Evolutionary conservation across 176 grass and related monocot species (phyloP).

Genomic region (Tuctoria greenei): DNA sequence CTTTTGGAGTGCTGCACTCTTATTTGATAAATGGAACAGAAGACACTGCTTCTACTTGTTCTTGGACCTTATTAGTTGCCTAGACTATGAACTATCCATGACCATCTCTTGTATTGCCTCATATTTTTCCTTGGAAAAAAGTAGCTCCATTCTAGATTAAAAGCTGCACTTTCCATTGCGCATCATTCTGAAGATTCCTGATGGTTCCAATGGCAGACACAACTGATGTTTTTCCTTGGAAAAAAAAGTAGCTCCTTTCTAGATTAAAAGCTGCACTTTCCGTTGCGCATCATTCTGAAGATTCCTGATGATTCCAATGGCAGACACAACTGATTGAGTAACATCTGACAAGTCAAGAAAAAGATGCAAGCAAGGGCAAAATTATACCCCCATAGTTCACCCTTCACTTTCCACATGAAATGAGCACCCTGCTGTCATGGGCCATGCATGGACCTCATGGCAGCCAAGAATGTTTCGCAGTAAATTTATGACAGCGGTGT

Average conservation of each 20-base stretch:
- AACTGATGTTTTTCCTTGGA: constrained; percentile 34
- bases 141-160: neutral
- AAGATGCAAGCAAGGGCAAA: constrained; percentile 41
- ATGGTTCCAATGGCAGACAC: constrained; percentile 52
- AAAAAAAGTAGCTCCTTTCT: neutral
- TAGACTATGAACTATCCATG: constrained; percentile 1
- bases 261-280: constrained; percentile 18
- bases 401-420: constrained; percentile 19
- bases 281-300: constrained; percentile 31
- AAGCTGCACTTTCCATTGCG: constrained; percentile 12
- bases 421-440: constrained; percentile 27
- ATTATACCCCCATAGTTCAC: constrained; percentile 15
- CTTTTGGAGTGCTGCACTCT: neutral
- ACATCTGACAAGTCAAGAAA: constrained; percentile 40
- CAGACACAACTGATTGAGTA: constrained; percentile 51
- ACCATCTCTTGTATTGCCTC: neutral
- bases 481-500: constrained; percentile 1
- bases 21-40: neutral
- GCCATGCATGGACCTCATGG: neutral
- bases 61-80: neutral
- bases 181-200: constrained; percentile 43
- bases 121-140: constrained; percentile 20
- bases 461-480: constrained; percentile 24
- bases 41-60: neutral
- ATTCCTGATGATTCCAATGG: constrained; percentile 48